Percentiles rank a stretch among this genome's conserved stretches.
Evolutionary conservation across 2,329 filamentous ascomycete genomes (phyloP).

Genomic region (Ophiostoma populinum): DNA sequence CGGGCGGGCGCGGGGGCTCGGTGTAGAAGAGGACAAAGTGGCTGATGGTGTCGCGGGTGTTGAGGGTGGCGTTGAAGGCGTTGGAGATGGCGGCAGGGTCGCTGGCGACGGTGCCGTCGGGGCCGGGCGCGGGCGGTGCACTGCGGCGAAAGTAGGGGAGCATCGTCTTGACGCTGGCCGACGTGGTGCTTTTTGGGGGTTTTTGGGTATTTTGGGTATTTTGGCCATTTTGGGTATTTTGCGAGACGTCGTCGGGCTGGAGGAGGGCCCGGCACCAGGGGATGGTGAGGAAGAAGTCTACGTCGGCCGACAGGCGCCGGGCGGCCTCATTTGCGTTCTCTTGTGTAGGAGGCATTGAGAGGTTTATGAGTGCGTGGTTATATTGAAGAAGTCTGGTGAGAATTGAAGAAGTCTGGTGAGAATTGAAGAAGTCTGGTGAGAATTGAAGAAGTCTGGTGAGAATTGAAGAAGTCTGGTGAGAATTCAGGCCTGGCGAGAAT

Average conservation of each 20-base stretch:
- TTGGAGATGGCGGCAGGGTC: conserved; percentile 4
- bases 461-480: no score
- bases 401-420: no score
- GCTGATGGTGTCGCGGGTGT: conserved; percentile 29
- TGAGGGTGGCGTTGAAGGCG: conserved; percentile 30
- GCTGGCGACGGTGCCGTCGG: conserved; percentile 4
- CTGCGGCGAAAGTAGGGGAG: conserved; percentile 18
- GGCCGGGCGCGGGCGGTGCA: conserved; percentile 16
- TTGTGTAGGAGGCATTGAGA: no score
- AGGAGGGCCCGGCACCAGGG: conserved; percentile 32
- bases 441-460: no score
- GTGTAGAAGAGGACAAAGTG: conserved; percentile 26
- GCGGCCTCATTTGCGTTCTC: no score
- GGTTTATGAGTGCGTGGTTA: no score
- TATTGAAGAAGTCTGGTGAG: no score
- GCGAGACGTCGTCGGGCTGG: conserved; percentile 17
- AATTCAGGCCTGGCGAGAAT: no score
- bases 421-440: no score
- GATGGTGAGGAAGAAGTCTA: conserved; percentile 19
- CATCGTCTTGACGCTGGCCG: not conserved
- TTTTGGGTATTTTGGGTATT: no score
- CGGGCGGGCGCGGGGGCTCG: conserved; percentile 12
- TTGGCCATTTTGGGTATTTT: no score
- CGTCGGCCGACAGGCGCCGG: not conserved
- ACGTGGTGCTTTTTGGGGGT: no score